Evolutionary conservation across 768 basidiomycete genomes (phyloP).

Genomic region (Suillus brevipes): DNA sequence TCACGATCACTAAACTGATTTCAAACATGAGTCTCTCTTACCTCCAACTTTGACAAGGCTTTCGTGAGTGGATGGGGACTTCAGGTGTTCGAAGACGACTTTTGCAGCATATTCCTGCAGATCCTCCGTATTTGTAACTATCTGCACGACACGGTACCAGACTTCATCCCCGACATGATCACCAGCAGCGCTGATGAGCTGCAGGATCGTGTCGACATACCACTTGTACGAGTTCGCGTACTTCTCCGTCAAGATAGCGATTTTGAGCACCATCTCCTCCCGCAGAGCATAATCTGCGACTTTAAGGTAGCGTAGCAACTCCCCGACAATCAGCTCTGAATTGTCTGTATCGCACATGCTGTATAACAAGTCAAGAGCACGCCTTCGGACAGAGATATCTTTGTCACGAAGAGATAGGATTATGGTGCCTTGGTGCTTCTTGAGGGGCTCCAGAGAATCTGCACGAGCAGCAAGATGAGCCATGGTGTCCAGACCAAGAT

Average conservation of each 20-base stretch:
- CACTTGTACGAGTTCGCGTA: constrained; percentile 97
- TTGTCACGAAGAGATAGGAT: constrained; percentile 93
- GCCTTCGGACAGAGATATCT: constrained; percentile 92
- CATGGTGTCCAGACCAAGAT: constrained; percentile 97
- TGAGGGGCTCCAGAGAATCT: constrained; percentile 88
- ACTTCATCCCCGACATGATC: constrained; percentile 99
- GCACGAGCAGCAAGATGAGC: constrained; percentile 95
- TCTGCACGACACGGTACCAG: constrained; percentile 99
- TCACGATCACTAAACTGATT: constrained; percentile 14
- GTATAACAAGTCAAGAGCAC: constrained; percentile 94
- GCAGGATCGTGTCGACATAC: constrained; percentile 98
- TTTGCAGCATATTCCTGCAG: constrained; percentile 94
- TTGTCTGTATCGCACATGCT: constrained; percentile 99
- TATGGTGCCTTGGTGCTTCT: constrained; percentile 94
- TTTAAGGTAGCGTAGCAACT: constrained; percentile 88
- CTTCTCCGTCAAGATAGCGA: constrained; percentile 98
- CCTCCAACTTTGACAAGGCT: constrained; percentile 96
- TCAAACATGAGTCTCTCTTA: constrained; percentile 34
- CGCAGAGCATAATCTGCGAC: constrained; percentile 96
- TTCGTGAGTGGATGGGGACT: constrained; percentile 83
- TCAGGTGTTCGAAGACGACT: constrained; percentile 88
- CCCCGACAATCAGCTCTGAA: constrained; percentile 93
- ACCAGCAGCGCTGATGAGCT: constrained; percentile 93
- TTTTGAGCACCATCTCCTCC: constrained; percentile 99
- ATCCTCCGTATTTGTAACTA: constrained; percentile 98